These are phyloP conservation scores for Hygrophoropsis aurantiaca DNA, from an alignment of 768 basidiomycete genomes.

Conservation along the genomic window DNA sequence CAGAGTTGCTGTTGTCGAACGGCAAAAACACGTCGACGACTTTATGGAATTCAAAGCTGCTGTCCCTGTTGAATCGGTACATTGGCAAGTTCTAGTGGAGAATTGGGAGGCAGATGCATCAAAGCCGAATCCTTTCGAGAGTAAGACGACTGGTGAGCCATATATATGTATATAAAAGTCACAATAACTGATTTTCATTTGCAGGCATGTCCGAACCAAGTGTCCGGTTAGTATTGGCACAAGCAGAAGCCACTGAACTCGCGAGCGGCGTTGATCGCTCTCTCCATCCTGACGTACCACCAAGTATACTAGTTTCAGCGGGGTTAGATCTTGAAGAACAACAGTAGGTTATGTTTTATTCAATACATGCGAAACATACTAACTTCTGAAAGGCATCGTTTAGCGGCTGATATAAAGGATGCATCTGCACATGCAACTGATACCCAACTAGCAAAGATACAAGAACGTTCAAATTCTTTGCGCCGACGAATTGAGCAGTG, in stretches of 20 bases:
- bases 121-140: conserved; percentile 17
- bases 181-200: too few relatives aligned
- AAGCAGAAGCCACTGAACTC: conserved; percentile 19
- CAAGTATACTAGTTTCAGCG: conserved; percentile 24
- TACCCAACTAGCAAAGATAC: neutral
- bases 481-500: neutral
- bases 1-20: neutral
- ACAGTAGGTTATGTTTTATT: conserved; percentile 30
- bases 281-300: conserved; percentile 10
- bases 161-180: too few relatives aligned
- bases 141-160: too few relatives aligned
- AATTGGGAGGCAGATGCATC: conserved; percentile 22
- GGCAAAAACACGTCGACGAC: neutral
- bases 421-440: neutral
- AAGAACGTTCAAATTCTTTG: neutral
- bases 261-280: neutral
- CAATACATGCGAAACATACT: too few relatives aligned
- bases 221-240: conserved; percentile 17
- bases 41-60: neutral
- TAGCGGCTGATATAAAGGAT: neutral
- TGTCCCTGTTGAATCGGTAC: too few relatives aligned
- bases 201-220: conserved; percentile 9
- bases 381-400: neutral
- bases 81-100: conserved; percentile 19
- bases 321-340: conserved; percentile 34